These are phyloP conservation scores for Arctostaphylos glauca DNA, from an alignment of 148 eudicot genomes.

Conservation along the genomic window DNA sequence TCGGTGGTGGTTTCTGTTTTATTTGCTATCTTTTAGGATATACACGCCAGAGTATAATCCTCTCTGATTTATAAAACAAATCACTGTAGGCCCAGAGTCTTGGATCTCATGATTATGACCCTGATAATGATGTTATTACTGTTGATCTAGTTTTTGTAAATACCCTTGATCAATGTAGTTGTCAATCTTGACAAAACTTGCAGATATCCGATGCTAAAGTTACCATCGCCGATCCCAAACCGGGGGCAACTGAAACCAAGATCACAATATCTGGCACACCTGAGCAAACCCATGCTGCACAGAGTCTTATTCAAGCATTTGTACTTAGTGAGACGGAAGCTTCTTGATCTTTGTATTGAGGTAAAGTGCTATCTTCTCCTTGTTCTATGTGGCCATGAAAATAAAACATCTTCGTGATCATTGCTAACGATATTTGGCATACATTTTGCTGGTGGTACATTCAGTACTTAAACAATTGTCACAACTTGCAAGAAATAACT, in stretches of 20 bases:
- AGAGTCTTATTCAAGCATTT: constrained; percentile 91
- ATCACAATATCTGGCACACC: constrained; percentile 86
- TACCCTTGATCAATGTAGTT: neutral
- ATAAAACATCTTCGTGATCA: neutral
- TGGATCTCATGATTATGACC: neutral
- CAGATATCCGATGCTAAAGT: constrained; percentile 11
- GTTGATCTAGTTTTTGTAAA: neutral
- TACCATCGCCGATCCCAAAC: constrained; percentile 10
- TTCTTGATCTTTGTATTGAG: constrained; percentile 30
- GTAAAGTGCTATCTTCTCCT: constrained; percentile 6
- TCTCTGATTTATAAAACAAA: neutral
- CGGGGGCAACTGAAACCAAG: constrained; percentile 48
- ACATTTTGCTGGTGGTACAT: neutral
- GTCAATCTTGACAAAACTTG: neutral
- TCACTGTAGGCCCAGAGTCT: neutral
- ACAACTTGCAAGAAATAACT: neutral
- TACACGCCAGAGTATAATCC: neutral
- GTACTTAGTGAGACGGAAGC: constrained; percentile 71
- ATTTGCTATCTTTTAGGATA: neutral
- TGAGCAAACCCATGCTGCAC: constrained; percentile 94
- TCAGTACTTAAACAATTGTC: neutral
- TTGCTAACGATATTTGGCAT: neutral
- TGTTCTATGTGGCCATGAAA: neutral
- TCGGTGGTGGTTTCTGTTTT: too few species aligned
- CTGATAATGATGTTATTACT: neutral